phyloP scores from a whole-genome alignment of 768 basidiomycete genomes.

The Boletus sp. region DNA sequence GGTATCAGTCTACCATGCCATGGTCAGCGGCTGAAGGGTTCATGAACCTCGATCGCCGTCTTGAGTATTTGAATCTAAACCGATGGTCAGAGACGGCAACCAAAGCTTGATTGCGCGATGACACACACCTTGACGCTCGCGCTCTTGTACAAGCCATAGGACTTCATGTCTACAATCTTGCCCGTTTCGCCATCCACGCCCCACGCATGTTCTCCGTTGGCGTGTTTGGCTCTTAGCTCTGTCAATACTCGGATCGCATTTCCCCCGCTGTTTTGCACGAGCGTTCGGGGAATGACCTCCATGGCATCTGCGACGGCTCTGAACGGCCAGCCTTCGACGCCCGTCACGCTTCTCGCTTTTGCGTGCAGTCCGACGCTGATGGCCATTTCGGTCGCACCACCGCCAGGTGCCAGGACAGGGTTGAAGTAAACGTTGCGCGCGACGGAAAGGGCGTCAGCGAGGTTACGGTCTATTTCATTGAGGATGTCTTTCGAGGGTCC shows the following conservation, averaged over 20 bases:
- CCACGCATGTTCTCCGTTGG: slow-evolving; percentile 85
- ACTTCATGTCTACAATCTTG: slow-evolving; percentile 94
- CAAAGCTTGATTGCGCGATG: background rate
- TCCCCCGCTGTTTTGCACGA: slow-evolving; percentile 94
- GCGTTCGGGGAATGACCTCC: slow-evolving; percentile 94
- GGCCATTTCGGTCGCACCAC: slow-evolving; percentile 98
- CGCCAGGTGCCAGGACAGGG: slow-evolving; percentile 90
- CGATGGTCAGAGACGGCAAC: background rate
- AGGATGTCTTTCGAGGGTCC: slow-evolving; percentile 98
- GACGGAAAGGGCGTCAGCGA: slow-evolving; percentile 96
- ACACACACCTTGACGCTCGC: slow-evolving; percentile 88
- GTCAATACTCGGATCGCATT: slow-evolving; percentile 93
- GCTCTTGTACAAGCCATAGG: slow-evolving; percentile 90
- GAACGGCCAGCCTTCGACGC: slow-evolving; percentile 90
- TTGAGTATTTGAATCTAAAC: slow-evolving; percentile 90
- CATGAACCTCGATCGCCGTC: slow-evolving; percentile 86
- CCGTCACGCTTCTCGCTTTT: slow-evolving; percentile 76
- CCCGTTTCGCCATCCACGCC: slow-evolving; percentile 97
- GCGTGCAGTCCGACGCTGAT: slow-evolving; percentile 84
- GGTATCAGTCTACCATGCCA: background rate
- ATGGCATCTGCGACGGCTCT: slow-evolving; percentile 93
- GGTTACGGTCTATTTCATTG: slow-evolving; percentile 96
- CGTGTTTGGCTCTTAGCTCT: slow-evolving; percentile 94
- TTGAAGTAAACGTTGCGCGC: slow-evolving; percentile 97
- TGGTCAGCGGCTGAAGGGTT: background rate